Percentiles rank a stretch among this genome's conserved stretches.
Conservation (phyloP, 2,329 filamentous ascomycete genomes). For the Cadophora luteo-olivacea region DNA sequence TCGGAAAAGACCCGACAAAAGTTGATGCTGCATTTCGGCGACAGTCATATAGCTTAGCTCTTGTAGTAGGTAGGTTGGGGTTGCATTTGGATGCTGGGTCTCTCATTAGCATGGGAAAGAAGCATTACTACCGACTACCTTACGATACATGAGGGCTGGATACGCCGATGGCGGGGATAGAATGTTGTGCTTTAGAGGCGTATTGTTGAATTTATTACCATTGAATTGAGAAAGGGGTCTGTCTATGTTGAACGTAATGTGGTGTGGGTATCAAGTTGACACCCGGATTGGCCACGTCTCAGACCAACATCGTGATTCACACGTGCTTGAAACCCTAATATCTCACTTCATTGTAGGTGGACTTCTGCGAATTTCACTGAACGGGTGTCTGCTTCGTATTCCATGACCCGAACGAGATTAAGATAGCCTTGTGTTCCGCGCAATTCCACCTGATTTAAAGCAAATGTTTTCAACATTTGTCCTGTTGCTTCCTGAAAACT, state of each 20-base stretch:
- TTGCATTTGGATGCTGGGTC: conserved; percentile 30
- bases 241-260: too few relatives aligned
- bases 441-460: too few relatives aligned
- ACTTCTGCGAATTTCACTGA: too few relatives aligned
- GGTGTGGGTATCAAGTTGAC: too few relatives aligned
- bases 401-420: too few relatives aligned
- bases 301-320: not conserved
- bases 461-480: too few relatives aligned
- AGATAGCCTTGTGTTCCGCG: too few relatives aligned
- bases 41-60: conserved; percentile 28
- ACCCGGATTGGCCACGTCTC: not conserved
- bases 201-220: conserved; percentile 28
- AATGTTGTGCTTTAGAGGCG: conserved; percentile 41
- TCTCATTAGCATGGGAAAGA: conserved; percentile 20
- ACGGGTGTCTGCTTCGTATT: too few relatives aligned
- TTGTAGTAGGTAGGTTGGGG: conserved; percentile 22
- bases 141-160: conserved; percentile 23
- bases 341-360: too few relatives aligned
- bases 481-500: not conserved
- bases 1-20: conserved; percentile 31
- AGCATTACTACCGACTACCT: conserved; percentile 26
- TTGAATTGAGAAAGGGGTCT: not conserved
- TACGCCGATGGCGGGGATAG: conserved; percentile 34
- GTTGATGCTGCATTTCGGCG: conserved; percentile 33
- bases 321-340: not conserved